phyloP scores from a whole-genome alignment of 164 flowering plant species.

The Akebia trifoliata region DNA sequence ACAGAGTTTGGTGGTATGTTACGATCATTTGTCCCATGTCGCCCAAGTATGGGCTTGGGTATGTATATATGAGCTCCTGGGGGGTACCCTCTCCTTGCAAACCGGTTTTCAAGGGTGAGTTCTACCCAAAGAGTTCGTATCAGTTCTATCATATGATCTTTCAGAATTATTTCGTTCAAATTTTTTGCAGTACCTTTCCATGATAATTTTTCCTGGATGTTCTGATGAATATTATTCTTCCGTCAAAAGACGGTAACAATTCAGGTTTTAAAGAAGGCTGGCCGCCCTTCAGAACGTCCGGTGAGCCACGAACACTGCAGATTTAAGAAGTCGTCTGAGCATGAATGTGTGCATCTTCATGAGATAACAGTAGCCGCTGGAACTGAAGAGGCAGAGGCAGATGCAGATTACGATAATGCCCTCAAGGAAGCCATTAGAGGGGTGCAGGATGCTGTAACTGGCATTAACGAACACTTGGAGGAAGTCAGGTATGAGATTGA shows the following conservation, averaged over 20 bases:
- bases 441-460: constrained; percentile 79
- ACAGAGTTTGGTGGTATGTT: too few relatives aligned
- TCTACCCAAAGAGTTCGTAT: too few relatives aligned
- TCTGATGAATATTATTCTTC: not conserved
- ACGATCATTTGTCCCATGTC: too few relatives aligned
- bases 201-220: not conserved
- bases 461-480: constrained; percentile 80
- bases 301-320: constrained; percentile 75
- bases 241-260: constrained; percentile 69
- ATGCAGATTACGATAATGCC: constrained; percentile 77
- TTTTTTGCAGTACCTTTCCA: too few relatives aligned
- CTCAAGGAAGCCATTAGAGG: constrained; percentile 87
- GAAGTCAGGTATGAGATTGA: constrained; percentile 90
- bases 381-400: constrained; percentile 93
- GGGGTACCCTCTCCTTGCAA: too few relatives aligned
- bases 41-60: too few relatives aligned
- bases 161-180: too few relatives aligned
- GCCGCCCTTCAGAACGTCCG: constrained; percentile 84
- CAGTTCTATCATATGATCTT: too few relatives aligned
- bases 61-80: too few relatives aligned
- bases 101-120: too few relatives aligned
- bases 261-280: constrained; percentile 89
- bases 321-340: constrained; percentile 51
- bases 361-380: constrained; percentile 85
- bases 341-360: constrained; percentile 69